These are phyloP conservation scores for Syncephalastrum racemosum DNA, from an alignment of 371 early-diverging fungal genomes.

Conservation along the genomic window DNA sequence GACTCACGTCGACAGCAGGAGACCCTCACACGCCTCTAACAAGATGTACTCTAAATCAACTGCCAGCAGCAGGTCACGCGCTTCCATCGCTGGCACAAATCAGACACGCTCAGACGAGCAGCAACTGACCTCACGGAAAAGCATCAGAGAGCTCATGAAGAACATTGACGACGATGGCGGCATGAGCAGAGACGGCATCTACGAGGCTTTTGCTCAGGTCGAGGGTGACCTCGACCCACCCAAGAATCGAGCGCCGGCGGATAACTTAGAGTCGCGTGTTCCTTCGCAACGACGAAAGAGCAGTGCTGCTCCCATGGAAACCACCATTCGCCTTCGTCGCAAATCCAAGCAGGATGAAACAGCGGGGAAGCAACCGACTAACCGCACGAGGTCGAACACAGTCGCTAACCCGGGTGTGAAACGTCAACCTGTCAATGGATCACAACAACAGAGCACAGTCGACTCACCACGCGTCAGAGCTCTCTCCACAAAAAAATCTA, in stretches of 20 bases:
- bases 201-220: conserved; percentile 31
- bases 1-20: conserved; percentile 9
- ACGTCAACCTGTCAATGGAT: conserved; percentile 3
- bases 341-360: conserved; percentile 7
- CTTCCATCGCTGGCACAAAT: conserved; percentile 6
- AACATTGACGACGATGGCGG: conserved; percentile 18
- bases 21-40: conserved; percentile 2
- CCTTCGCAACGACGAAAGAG: background rate
- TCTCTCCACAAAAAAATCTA: conserved; percentile 22
- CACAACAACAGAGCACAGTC: conserved; percentile 3
- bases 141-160: conserved; percentile 16
- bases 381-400: conserved; percentile 1
- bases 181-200: conserved; percentile 29
- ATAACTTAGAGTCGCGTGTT: conserved; percentile 3
- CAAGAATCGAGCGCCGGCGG: conserved; percentile 1
- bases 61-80: conserved; percentile 19
- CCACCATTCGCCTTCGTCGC: conserved; percentile 11
- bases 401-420: background rate
- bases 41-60: conserved; percentile 17
- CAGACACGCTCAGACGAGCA: conserved; percentile 9
- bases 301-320: background rate
- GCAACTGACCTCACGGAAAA: conserved; percentile 12
- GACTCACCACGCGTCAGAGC: conserved; percentile 24
- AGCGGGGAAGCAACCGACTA: conserved; percentile 1
- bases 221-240: conserved; percentile 14